Conservation (phyloP, 768 basidiomycete genomes). For the Leccinum rimulosum region DNA sequence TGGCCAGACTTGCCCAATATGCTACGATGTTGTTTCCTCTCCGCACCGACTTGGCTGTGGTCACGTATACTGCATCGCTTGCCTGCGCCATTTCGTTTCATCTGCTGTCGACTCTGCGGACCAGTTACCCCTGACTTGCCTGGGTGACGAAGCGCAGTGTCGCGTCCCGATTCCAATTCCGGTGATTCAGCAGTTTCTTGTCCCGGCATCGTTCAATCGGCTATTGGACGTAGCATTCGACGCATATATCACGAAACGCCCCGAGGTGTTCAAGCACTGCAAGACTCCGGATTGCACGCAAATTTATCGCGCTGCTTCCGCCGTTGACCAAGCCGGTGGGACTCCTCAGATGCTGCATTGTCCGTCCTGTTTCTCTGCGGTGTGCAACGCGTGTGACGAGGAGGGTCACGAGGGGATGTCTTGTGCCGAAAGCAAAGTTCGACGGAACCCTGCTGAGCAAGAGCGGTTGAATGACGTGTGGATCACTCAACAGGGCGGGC, state of each 20-base stretch:
- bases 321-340: conserved; percentile 34
- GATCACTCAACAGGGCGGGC: conserved; percentile 47
- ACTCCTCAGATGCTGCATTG: conserved; percentile 48
- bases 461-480: conserved; percentile 55
- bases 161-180: conserved; percentile 49
- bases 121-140: conserved; percentile 64
- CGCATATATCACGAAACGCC: conserved; percentile 52
- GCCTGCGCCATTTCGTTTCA: conserved; percentile 54
- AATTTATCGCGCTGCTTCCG: conserved; percentile 56
- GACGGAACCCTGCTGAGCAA: conserved; percentile 42
- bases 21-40: conserved; percentile 42
- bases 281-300: conserved; percentile 77
- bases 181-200: conserved; percentile 49
- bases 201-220: conserved; percentile 50
- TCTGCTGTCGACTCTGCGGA: conserved; percentile 52
- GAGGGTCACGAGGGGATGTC: conserved; percentile 60
- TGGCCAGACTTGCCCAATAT: conserved; percentile 48
- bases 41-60: conserved; percentile 56
- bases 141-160: conserved; percentile 63
- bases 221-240: conserved; percentile 57
- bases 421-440: conserved; percentile 46
- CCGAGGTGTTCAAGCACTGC: conserved; percentile 66
- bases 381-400: conserved; percentile 61
- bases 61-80: conserved; percentile 63
- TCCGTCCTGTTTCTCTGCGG: conserved; percentile 61